Evolutionary conservation across 129 eudicot species (phyloP).

Genomic region (Lactuca sativa): DNA sequence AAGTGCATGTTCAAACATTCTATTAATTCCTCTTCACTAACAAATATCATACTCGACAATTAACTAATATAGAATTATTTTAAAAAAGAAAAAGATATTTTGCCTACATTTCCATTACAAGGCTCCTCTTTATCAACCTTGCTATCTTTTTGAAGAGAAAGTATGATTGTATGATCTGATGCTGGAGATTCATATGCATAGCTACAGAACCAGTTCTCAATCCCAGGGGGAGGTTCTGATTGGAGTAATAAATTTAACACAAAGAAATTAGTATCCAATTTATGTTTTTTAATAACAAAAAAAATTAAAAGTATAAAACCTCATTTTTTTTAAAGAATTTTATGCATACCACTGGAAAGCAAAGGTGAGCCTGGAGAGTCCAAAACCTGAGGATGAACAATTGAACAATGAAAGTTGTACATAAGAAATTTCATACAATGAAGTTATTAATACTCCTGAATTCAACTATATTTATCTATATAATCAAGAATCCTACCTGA

Average conservation of each 20-base stretch:
- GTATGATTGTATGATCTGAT: constrained; percentile 30
- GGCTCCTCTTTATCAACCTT: neutral
- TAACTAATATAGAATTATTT: too few relatives aligned
- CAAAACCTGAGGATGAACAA: constrained; percentile 8
- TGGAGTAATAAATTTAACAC: constrained; percentile 1
- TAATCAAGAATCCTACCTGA: constrained; percentile 12
- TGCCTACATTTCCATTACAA: constrained; percentile 20
- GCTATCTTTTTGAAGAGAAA: constrained; percentile 26
- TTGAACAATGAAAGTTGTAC: neutral
- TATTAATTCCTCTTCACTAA: neutral
- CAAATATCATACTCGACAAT: neutral
- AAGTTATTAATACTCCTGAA: neutral
- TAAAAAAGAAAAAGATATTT: neutral
- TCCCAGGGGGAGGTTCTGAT: constrained; percentile 69
- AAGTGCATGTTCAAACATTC: neutral
- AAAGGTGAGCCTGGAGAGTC: constrained; percentile 10
- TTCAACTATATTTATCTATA: neutral
- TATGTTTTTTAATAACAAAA: neutral
- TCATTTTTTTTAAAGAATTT: neutral
- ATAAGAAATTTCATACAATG: neutral
- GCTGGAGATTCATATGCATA: constrained; percentile 74
- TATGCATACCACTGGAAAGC: constrained; percentile 24
- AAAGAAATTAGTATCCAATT: neutral
- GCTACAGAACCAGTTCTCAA: constrained; percentile 70
- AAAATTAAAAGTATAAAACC: neutral